Evolutionary conservation across 768 basidiomycete genomes (phyloP).

Genomic region (Suillus ampliporus): DNA sequence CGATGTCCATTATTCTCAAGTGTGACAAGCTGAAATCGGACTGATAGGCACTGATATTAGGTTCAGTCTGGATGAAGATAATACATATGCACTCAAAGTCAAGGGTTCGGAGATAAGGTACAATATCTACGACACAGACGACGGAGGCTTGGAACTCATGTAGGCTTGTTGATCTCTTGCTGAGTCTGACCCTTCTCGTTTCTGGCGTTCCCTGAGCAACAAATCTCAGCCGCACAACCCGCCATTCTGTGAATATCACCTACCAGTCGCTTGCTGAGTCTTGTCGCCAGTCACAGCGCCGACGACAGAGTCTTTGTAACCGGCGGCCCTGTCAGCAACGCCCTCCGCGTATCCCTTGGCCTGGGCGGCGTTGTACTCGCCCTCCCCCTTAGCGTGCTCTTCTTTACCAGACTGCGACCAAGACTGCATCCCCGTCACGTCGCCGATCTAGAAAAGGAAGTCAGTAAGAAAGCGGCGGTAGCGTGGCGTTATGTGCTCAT

Average conservation of each 20-base stretch:
- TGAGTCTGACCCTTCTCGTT: constrained; percentile 61
- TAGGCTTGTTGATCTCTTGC: constrained; percentile 56
- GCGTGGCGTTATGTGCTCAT: not conserved
- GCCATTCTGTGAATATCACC: not conserved
- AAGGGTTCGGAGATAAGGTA: not conserved
- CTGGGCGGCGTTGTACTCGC: constrained; percentile 51
- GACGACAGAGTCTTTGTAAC: constrained; percentile 58
- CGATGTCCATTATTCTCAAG: not conserved
- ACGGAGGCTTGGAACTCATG: not conserved
- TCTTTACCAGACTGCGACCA: constrained; percentile 54
- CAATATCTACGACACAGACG: not conserved
- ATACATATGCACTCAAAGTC: not conserved
- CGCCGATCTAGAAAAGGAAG: constrained; percentile 40
- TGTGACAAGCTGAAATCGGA: not conserved
- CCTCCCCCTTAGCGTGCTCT: constrained; percentile 55
- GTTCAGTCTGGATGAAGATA: not conserved
- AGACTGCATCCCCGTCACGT: constrained; percentile 45
- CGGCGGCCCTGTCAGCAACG: constrained; percentile 46
- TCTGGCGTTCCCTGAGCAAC: constrained; percentile 50
- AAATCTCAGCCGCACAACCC: not conserved
- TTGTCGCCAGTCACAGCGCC: constrained; percentile 64
- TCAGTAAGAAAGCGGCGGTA: not conserved
- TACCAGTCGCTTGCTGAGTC: constrained; percentile 54
- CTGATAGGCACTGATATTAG: not conserved
- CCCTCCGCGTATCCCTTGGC: constrained; percentile 59